These are phyloP conservation scores for Nemania serpens DNA, from an alignment of 2,329 filamentous ascomycete species.

Conservation along the genomic window DNA sequence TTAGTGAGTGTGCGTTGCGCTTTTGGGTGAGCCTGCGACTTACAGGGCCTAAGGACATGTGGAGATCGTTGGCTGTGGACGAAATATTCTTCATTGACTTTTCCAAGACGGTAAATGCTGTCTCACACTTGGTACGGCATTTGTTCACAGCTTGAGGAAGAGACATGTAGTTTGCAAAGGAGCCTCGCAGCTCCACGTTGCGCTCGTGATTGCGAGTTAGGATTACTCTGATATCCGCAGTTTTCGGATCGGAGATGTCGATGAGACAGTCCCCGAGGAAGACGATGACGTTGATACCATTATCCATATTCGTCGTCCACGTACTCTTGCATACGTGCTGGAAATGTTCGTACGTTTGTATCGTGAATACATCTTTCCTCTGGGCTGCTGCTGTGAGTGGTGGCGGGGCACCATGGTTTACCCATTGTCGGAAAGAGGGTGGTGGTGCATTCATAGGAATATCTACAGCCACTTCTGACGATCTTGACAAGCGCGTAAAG, in stretches of 20 bases:
- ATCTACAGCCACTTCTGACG: not conserved
- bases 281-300: not conserved
- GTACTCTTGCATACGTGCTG: not conserved
- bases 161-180: not conserved
- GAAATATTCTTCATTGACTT: not conserved
- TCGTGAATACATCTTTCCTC: not conserved
- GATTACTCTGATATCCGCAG: not conserved
- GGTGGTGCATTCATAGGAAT: not conserved
- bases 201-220: not conserved
- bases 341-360: not conserved
- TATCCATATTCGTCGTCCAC: not conserved
- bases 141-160: not conserved
- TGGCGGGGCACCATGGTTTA: not conserved
- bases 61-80: not conserved
- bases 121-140: not conserved
- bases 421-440: slow-evolving; percentile 1
- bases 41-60: not conserved
- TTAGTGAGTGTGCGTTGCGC: not conserved
- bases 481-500: not conserved
- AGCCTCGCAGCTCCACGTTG: not conserved
- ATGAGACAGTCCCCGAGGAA: not conserved
- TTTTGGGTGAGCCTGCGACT: not conserved
- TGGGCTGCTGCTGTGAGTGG: not conserved
- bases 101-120: not conserved
- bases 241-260: not conserved